A percentile compares a stretch with the other conserved stretches of the same genome.
These are phyloP conservation scores for Saturnispora ahearnii DNA, from an alignment of 805 yeast genomes.

Conservation along the genomic window DNA sequence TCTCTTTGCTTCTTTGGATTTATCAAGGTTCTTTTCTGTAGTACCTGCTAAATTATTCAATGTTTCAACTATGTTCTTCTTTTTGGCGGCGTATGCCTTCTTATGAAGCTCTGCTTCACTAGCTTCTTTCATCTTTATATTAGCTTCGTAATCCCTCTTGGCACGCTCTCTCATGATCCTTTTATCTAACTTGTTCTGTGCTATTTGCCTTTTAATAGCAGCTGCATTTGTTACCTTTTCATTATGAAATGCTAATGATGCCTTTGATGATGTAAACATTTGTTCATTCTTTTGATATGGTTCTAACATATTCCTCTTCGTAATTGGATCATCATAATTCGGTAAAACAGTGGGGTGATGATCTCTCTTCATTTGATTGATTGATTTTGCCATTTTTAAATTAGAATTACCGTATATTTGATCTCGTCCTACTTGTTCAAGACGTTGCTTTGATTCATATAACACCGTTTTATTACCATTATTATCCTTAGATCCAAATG, in stretches of 20 bases:
- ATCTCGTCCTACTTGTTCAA: conserved; percentile 11
- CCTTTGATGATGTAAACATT: conserved; percentile 33
- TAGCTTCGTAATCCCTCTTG: conserved; percentile 5
- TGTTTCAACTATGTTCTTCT: neutral
- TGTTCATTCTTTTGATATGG: conserved; percentile 9
- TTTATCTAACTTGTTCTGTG: conserved; percentile 30
- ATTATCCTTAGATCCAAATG: conserved; percentile 44
- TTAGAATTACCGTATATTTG: conserved; percentile 17
- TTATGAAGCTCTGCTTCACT: conserved; percentile 2
- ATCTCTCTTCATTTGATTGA: neutral
- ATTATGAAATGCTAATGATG: conserved; percentile 44
- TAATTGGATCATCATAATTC: conserved; percentile 6
- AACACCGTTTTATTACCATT: conserved; percentile 36
- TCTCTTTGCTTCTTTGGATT: neutral
- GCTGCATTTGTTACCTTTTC: conserved; percentile 42
- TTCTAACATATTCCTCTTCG: conserved; percentile 7
- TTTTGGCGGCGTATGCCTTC: neutral
- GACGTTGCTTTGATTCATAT: conserved; percentile 15
- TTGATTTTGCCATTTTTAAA: conserved; percentile 1
- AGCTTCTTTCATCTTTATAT: conserved; percentile 1
- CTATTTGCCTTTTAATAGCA: conserved; percentile 31
- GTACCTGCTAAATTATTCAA: neutral
- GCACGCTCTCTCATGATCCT: conserved; percentile 30
- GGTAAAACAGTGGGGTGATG: conserved; percentile 14
- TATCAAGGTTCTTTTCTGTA: neutral